Percentiles rank a stretch among this genome's conserved stretches.
Evolutionary conservation across 164 flowering plant species (phyloP).

Genomic region (Macadamia tetraphylla): DNA sequence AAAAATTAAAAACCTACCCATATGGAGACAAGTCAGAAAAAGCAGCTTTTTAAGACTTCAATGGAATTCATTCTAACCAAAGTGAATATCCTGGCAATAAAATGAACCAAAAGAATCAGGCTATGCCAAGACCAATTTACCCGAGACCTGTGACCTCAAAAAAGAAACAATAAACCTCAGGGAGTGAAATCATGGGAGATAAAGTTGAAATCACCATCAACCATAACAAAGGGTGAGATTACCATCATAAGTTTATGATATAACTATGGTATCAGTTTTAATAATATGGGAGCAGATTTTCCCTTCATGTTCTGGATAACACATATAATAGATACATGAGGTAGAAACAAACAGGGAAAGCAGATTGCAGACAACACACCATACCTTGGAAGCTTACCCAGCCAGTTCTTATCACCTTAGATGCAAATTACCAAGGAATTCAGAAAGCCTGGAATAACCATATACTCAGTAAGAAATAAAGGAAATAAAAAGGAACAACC

Average conservation of each 20-base stretch:
- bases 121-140: not conserved
- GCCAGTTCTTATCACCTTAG: conserved; percentile 33
- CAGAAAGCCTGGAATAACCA: conserved; percentile 67
- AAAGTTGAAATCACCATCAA: too few species aligned
- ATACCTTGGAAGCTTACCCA: conserved; percentile 19
- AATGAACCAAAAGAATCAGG: not conserved
- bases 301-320: too few species aligned
- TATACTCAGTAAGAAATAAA: not conserved
- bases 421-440: conserved; percentile 60
- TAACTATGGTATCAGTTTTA: too few species aligned
- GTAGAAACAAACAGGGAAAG: too few species aligned
- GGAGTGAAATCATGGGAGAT: not conserved
- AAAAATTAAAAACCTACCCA: conserved; percentile 12
- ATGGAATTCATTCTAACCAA: not conserved
- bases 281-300: too few species aligned
- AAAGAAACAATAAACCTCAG: too few species aligned
- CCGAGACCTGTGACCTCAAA: not conserved
- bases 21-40: not conserved
- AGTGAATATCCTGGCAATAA: not conserved
- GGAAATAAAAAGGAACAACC: not conserved
- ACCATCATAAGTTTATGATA: too few species aligned
- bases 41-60: not conserved
- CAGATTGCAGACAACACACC: conserved; percentile 9
- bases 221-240: too few species aligned
- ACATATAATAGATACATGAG: too few species aligned